Evolutionary conservation across 495 filamentous ascomycete species (phyloP).

Genomic region (Recurvomyces mirabilis): DNA sequence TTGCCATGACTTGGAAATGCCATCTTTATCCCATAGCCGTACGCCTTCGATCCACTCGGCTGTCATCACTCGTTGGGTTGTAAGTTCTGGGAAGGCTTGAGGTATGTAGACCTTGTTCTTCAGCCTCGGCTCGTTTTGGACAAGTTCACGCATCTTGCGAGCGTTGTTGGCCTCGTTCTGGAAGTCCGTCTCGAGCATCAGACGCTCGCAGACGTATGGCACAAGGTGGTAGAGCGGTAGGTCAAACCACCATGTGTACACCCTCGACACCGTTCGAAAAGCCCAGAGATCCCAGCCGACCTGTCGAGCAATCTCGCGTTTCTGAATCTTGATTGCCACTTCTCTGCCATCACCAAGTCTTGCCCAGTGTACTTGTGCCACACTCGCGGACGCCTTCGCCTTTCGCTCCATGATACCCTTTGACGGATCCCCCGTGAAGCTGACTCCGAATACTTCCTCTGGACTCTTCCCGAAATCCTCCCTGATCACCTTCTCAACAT

Average conservation of each 20-base stretch:
- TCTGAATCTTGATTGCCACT: constrained; percentile 94
- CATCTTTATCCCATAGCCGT: constrained; percentile 76
- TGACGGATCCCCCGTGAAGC: constrained; percentile 51
- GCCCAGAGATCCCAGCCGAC: constrained; percentile 89
- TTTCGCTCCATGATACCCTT: constrained; percentile 73
- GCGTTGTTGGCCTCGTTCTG: constrained; percentile 81
- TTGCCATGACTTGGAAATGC: constrained; percentile 60
- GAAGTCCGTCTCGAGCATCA: constrained; percentile 90
- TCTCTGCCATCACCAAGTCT: constrained; percentile 70
- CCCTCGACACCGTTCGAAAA: constrained; percentile 70
- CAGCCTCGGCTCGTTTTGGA: constrained; percentile 66
- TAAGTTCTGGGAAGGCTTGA: constrained; percentile 68
- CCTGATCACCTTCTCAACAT: constrained; percentile 73
- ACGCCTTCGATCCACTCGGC: constrained; percentile 97
- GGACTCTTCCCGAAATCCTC: constrained; percentile 69
- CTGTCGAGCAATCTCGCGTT: constrained; percentile 81
- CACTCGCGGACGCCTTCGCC: constrained; percentile 78
- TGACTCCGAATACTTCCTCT: constrained; percentile 83
- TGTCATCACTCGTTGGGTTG: constrained; percentile 75
- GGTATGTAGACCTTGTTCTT: constrained; percentile 78
- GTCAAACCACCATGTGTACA: constrained; percentile 74
- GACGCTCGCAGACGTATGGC: constrained; percentile 76
- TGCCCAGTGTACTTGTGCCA: constrained; percentile 96
- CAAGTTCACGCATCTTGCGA: constrained; percentile 65
- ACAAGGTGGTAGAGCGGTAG: constrained; percentile 80